Percentiles rank a stretch among this genome's conserved stretches.
Conservation (phyloP, 2,329 filamentous ascomycete genomes). For the Cladorrhinum sp. region DNA sequence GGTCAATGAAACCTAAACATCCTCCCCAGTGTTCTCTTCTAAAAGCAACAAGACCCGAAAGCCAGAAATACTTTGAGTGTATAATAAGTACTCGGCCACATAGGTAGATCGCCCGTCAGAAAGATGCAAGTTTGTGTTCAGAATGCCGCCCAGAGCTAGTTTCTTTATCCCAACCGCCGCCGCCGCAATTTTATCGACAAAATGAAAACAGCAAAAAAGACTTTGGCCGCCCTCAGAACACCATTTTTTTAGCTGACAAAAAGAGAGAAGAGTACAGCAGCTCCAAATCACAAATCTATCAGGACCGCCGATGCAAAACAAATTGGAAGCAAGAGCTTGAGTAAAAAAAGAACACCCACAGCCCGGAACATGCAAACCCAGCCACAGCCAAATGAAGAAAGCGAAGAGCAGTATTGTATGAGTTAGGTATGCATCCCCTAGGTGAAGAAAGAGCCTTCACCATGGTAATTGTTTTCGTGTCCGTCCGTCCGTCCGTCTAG, state of each 20-base stretch:
- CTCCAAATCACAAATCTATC: slow-evolving; percentile 3
- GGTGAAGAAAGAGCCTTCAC: neutral
- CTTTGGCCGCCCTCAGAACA: slow-evolving; percentile 3
- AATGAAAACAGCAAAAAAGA: neutral
- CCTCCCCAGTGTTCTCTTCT: neutral
- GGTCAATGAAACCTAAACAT: too few species aligned
- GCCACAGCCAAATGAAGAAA: neutral
- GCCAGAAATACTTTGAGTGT: neutral
- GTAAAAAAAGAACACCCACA: neutral
- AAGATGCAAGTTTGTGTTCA: neutral
- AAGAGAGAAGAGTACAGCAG: neutral
- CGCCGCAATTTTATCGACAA: neutral
- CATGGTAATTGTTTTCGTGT: slow-evolving; percentile 10
- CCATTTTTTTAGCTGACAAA: slow-evolving; percentile 1
- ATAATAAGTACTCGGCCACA: neutral
- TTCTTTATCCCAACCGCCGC: slow-evolving; percentile 4
- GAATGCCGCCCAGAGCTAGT: slow-evolving; percentile 3
- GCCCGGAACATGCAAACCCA: slow-evolving; percentile 5
- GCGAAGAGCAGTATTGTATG: neutral
- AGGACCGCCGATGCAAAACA: neutral
- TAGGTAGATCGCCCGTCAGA: neutral
- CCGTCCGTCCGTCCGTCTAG: neutral
- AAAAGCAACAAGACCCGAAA: neutral
- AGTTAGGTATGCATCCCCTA: neutral
- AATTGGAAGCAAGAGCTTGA: neutral